phyloP scores from a whole-genome alignment of 2,329 filamentous ascomycete species.

The Orbilia oligospora region DNA sequence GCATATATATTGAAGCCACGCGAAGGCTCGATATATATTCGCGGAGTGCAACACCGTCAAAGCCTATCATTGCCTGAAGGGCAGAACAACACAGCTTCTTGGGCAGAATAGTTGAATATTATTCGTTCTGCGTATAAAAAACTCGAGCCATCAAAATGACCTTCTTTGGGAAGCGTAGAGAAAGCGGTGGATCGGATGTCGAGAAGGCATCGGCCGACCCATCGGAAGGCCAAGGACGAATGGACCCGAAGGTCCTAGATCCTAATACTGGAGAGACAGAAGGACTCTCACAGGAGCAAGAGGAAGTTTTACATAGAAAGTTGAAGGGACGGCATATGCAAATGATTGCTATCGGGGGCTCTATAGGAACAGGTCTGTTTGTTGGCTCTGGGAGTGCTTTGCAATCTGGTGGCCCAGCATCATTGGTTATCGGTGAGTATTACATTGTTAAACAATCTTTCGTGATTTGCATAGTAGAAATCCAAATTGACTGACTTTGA shows the following conservation, averaged over 20 bases:
- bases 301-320: constrained; percentile 51
- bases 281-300: constrained; percentile 14
- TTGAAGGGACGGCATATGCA: constrained; percentile 72
- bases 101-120: too few relatives aligned
- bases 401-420: constrained; percentile 74
- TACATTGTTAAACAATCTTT: too few relatives aligned
- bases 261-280: constrained; percentile 21
- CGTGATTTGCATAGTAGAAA: background rate
- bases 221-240: constrained; percentile 26
- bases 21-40: background rate
- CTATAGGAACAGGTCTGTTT: constrained; percentile 75
- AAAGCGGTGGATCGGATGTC: constrained; percentile 38
- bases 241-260: constrained; percentile 24
- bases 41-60: background rate
- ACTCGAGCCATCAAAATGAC: constrained; percentile 8
- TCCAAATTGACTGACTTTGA: background rate
- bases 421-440: constrained; percentile 70
- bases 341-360: constrained; percentile 77
- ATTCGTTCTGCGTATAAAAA: background rate
- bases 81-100: constrained; percentile 17
- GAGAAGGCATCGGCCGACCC: constrained; percentile 42
- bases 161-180: constrained; percentile 28
- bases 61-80: background rate
- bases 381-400: constrained; percentile 75
- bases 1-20: background rate